phyloP scores from a whole-genome alignment of 768 basidiomycete species.

The Leccinellum rugosiceps region DNA sequence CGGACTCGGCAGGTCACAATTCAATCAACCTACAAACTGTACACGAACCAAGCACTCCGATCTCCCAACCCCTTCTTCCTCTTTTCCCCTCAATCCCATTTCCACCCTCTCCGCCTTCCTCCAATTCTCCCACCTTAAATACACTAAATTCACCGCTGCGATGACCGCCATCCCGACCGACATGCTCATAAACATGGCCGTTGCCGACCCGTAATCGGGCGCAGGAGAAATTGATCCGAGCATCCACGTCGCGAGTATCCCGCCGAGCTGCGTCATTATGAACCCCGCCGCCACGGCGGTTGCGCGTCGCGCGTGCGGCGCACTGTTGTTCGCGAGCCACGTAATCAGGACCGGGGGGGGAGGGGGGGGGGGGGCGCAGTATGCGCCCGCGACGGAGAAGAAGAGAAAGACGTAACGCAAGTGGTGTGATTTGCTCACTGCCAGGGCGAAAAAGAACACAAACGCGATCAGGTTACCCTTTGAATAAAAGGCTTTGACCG shows the following conservation, averaged over 20 bases:
- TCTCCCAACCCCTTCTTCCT: neutral
- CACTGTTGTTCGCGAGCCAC: neutral
- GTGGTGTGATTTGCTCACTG: neutral
- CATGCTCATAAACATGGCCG: neutral
- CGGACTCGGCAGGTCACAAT: neutral
- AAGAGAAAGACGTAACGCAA: neutral
- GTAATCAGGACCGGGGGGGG: neutral
- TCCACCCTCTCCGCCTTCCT: neutral
- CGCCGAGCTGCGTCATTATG: neutral
- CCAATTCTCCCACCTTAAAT: neutral
- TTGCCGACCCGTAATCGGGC: neutral
- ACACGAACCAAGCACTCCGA: neutral
- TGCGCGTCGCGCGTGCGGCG: neutral
- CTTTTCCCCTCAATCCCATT: neutral
- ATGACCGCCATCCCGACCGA: neutral
- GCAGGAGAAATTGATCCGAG: neutral
- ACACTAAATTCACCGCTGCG: neutral
- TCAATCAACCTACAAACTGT: neutral
- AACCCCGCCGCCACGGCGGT: neutral
- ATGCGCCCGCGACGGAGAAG: neutral
- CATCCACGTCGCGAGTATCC: neutral
- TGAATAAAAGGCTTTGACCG: neutral
- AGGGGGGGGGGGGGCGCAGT: neutral
- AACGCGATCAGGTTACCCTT: neutral
- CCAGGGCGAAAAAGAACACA: neutral